Conservation (phyloP, 2,329 filamentous ascomycete genomes). For the Cylindrodendrum hubeiense region DNA sequence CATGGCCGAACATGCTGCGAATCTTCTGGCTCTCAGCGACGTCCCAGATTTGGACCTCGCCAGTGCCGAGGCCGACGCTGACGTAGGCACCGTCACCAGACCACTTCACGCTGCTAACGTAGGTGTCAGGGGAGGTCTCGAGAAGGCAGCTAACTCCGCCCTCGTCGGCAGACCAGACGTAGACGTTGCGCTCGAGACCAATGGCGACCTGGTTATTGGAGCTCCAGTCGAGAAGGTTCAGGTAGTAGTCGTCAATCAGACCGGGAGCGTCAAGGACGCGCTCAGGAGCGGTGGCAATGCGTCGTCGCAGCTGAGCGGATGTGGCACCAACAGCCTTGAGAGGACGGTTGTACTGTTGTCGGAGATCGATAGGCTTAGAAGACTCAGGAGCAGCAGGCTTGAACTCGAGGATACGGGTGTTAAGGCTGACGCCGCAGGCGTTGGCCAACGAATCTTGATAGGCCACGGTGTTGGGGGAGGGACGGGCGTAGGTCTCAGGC, state of each 20-base stretch:
- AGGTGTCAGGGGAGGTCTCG: constrained; percentile 90
- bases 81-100: constrained; percentile 97
- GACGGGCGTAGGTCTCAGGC: constrained; percentile 76
- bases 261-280: constrained; percentile 96
- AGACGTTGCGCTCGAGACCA: constrained; percentile 95
- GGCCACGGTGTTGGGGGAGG: constrained; percentile 87
- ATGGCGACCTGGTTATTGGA: constrained; percentile 98
- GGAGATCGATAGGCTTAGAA: constrained; percentile 96
- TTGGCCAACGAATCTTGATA: constrained; percentile 93
- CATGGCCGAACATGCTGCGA: constrained; percentile 98
- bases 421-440: constrained; percentile 92
- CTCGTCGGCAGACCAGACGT: constrained; percentile 97
- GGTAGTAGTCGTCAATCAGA: constrained; percentile 98
- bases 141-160: constrained; percentile 90
- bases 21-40: constrained; percentile 95
- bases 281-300: constrained; percentile 94
- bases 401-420: constrained; percentile 96
- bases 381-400: constrained; percentile 99
- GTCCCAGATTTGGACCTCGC: constrained; percentile 99
- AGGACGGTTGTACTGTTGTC: constrained; percentile 97
- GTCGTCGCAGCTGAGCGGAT: constrained; percentile 89
- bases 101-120: constrained; percentile 99
- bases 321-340: constrained; percentile 81
- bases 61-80: constrained; percentile 91
- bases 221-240: constrained; percentile 98